phyloP scores from a whole-genome alignment of 1,284 basidiomycete genomes.

The Melampsora larici-populina region DNA sequence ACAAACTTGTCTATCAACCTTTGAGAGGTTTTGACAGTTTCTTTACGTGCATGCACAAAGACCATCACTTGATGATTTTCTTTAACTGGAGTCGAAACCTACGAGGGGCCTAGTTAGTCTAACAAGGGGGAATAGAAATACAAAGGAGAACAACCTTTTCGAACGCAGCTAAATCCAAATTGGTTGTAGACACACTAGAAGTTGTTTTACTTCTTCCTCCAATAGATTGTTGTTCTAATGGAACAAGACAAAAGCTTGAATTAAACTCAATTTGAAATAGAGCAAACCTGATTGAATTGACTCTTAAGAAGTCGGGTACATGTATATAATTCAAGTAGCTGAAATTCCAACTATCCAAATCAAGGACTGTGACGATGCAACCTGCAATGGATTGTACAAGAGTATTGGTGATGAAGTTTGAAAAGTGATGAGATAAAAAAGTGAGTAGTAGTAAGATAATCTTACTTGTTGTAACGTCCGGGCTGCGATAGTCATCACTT shows the following conservation, averaged over 20 bases:
- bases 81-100: slow-evolving; percentile 75
- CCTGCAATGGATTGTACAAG: slow-evolving; percentile 51
- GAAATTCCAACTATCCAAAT: slow-evolving; percentile 97
- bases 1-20: slow-evolving; percentile 80
- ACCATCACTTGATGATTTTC: slow-evolving; percentile 99
- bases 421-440: too few relatives aligned
- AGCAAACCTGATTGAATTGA: slow-evolving; percentile 88
- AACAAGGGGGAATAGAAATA: background rate
- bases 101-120: slow-evolving; percentile 57
- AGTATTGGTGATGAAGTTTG: too few relatives aligned
- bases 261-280: too few relatives aligned
- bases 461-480: slow-evolving; percentile 81
- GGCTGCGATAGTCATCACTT: slow-evolving; percentile 97
- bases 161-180: slow-evolving; percentile 84
- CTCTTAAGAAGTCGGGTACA: slow-evolving; percentile 90
- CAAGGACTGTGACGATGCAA: slow-evolving; percentile 92
- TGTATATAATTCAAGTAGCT: slow-evolving; percentile 94
- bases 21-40: slow-evolving; percentile 90
- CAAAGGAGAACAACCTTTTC: slow-evolving; percentile 62
- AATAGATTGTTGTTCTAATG: slow-evolving; percentile 95
- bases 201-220: slow-evolving; percentile 89
- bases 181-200: slow-evolving; percentile 70
- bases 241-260: slow-evolving; percentile 92
- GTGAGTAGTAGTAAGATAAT: background rate
- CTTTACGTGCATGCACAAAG: slow-evolving; percentile 97